phyloP scores from a whole-genome alignment of 164 flowering plant genomes.

The Aristolochia fimbriata region DNA sequence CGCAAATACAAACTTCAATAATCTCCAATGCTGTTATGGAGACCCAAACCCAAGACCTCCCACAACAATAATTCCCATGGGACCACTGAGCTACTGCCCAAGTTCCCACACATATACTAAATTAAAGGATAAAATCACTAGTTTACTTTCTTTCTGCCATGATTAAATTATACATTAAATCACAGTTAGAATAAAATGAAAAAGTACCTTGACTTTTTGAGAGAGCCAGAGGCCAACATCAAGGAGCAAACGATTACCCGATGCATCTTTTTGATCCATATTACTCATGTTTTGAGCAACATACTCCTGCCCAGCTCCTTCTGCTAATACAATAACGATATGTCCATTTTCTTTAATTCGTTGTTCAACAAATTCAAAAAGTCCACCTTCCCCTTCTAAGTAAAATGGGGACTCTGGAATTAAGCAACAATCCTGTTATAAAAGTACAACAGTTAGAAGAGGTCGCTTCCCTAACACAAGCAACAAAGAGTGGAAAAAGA shows the following conservation, averaged over 20 bases:
- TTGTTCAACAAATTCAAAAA: conserved; percentile 67
- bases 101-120: too few relatives aligned
- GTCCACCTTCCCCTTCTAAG: conserved; percentile 94
- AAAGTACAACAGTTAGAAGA: too few relatives aligned
- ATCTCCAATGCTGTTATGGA: too few relatives aligned
- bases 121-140: too few relatives aligned
- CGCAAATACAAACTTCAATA: too few relatives aligned
- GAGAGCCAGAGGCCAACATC: conserved; percentile 94
- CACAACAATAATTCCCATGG: too few relatives aligned
- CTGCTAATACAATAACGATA: conserved; percentile 92
- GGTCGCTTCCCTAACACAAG: too few relatives aligned
- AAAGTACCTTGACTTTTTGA: conserved; percentile 58
- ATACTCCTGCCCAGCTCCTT: conserved; percentile 95
- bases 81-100: too few relatives aligned
- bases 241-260: conserved; percentile 76
- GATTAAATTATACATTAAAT: too few relatives aligned
- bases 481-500: too few relatives aligned
- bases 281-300: conserved; percentile 37
- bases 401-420: conserved; percentile 94
- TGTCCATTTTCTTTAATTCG: conserved; percentile 84
- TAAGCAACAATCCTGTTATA: conserved; percentile 67
- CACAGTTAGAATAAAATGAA: background rate
- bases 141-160: too few relatives aligned
- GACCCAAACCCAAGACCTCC: too few relatives aligned
- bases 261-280: conserved; percentile 49